Conservation (phyloP, 352 stramenopile genomes). For the Phytophthora pseudosyringae region DNA sequence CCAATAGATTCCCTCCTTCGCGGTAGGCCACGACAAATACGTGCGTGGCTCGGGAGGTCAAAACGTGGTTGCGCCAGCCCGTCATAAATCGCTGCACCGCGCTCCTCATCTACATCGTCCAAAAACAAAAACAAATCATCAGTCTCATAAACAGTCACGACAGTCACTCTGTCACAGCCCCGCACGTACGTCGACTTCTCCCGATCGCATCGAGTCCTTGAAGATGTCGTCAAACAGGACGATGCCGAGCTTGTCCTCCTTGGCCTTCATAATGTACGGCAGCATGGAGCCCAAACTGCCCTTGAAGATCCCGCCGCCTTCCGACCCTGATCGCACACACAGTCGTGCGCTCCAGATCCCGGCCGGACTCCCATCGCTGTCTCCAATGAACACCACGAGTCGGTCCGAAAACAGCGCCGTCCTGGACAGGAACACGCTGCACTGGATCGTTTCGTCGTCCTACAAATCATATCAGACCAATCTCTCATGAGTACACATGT, state of each 20-base stretch:
- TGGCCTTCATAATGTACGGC: constrained; percentile 78
- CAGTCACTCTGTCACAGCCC: too few species aligned
- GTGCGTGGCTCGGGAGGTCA: constrained; percentile 68
- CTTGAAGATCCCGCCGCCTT: constrained; percentile 77
- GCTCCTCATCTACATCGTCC: constrained; percentile 49
- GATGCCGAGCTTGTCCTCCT: constrained; percentile 73
- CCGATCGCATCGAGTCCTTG: constrained; percentile 51
- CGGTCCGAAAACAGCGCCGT: constrained; percentile 69
- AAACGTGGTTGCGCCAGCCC: constrained; percentile 71
- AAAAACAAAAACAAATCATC: constrained; percentile 18
- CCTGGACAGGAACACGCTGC: constrained; percentile 65
- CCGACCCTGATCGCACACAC: constrained; percentile 65
- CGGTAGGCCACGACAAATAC: constrained; percentile 72
- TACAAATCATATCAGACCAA: constrained; percentile 33
- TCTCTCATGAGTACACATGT: constrained; percentile 10
- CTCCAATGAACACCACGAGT: constrained; percentile 68
- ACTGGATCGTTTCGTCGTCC: constrained; percentile 65
- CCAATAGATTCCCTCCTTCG: constrained; percentile 58
- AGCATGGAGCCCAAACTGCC: constrained; percentile 78
- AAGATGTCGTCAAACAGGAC: constrained; percentile 76
- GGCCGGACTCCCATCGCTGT: constrained; percentile 63
- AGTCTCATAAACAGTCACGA: neutral
- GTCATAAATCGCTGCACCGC: constrained; percentile 71
- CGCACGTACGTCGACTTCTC: constrained; percentile 60
- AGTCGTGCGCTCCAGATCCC: constrained; percentile 69